Conservation (phyloP, 1,284 basidiomycete genomes). For the Mixia osmundae region DNA sequence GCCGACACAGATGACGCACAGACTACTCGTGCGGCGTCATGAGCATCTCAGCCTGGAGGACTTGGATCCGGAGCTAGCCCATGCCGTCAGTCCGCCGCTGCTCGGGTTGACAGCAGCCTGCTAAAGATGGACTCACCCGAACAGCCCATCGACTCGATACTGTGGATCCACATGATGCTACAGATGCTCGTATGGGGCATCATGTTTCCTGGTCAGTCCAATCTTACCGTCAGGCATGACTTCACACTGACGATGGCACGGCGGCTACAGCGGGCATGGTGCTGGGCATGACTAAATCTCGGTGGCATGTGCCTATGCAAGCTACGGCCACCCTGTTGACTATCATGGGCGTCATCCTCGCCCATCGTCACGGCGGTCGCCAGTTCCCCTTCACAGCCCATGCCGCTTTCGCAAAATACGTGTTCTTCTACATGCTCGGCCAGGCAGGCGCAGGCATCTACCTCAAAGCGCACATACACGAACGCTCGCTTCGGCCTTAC, state of each 20-base stretch:
- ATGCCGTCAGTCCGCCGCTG: no score
- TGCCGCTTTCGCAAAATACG: constrained; percentile 9
- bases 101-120: no score
- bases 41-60: no score
- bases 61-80: no score
- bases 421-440: constrained; percentile 12
- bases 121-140: no score
- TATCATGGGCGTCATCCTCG: constrained; percentile 11
- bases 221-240: no score
- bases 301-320: constrained; percentile 14
- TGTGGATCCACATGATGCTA: constrained; percentile 13
- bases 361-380: constrained; percentile 14
- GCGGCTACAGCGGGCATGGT: constrained; percentile 15
- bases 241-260: no score
- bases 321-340: constrained; percentile 9
- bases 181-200: constrained; percentile 14
- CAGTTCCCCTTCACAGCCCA: constrained; percentile 15
- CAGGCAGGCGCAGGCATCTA: constrained; percentile 64
- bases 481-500: constrained; percentile 41
- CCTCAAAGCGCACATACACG: constrained; percentile 76
- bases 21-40: no score
- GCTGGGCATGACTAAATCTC: constrained; percentile 12
- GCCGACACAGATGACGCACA: no score
- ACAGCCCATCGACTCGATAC: constrained; percentile 8
- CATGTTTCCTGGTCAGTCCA: no score